Evolutionary conservation across 176 grass and related monocot genomes (phyloP).

Genomic region (Oryza glumipatula): DNA sequence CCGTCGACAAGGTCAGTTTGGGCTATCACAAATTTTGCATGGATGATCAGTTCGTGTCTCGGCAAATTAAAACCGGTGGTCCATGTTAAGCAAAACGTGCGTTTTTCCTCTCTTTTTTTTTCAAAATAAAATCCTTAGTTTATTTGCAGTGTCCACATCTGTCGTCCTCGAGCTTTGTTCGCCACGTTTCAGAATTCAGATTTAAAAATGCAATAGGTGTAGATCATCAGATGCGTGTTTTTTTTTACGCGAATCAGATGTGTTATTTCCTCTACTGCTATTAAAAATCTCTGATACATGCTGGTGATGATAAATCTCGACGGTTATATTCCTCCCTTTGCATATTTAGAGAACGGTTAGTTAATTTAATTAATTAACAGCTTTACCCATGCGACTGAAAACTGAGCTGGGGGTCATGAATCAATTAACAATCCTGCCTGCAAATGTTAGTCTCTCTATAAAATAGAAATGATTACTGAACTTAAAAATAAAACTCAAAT

Average conservation of each 20-base stretch:
- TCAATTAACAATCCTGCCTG: neutral
- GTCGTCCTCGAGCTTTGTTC: neutral
- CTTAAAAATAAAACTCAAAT: neutral
- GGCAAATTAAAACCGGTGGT: neutral
- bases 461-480: neutral
- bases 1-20: too few relatives aligned
- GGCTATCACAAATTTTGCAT: too few relatives aligned
- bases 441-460: neutral
- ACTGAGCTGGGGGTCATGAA: neutral
- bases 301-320: neutral
- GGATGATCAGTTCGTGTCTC: neutral
- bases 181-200: neutral
- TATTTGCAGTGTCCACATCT: neutral
- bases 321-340: neutral
- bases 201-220: neutral
- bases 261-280: neutral
- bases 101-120: neutral
- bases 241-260: too few relatives aligned
- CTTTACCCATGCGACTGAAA: neutral
- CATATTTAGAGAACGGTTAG: neutral
- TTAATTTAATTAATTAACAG: neutral
- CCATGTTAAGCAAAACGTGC: neutral
- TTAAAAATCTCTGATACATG: neutral
- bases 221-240: too few relatives aligned
- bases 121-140: neutral